These are phyloP conservation scores for Vitis rupestris DNA, from an alignment of 164 flowering plant species.

Conservation along the genomic window DNA sequence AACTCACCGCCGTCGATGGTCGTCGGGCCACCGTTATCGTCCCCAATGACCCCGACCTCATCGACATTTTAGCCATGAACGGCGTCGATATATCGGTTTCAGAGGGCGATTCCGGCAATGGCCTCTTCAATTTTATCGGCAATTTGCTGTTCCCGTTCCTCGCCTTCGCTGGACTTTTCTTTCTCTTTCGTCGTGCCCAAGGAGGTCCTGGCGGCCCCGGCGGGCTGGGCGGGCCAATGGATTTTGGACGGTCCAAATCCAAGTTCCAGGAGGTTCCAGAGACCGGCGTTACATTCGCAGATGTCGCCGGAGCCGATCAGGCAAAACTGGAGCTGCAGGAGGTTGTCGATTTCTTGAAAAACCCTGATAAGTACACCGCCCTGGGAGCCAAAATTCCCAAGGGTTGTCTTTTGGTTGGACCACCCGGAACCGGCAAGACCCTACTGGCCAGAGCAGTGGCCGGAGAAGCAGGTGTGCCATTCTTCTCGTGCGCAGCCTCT, in stretches of 20 bases:
- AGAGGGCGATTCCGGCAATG: conserved; percentile 91
- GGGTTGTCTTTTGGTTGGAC: conserved; percentile 94
- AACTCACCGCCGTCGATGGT: conserved; percentile 89
- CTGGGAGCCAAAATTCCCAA: conserved; percentile 93
- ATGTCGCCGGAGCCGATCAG: conserved; percentile 97
- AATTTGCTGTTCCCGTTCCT: conserved; percentile 77
- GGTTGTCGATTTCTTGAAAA: conserved; percentile 93
- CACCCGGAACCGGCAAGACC: conserved; percentile 96
- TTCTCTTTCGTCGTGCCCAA: conserved; percentile 79
- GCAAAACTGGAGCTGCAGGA: conserved; percentile 91
- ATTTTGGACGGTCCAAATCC: conserved; percentile 86
- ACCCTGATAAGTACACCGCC: conserved; percentile 92
- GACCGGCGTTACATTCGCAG: conserved; percentile 83
- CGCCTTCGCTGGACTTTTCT: conserved; percentile 83
- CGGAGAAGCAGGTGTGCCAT: conserved; percentile 92
- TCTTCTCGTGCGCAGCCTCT: conserved; percentile 91
- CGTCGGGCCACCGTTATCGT: conserved; percentile 79
- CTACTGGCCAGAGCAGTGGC: conserved; percentile 89
- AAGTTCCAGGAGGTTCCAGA: conserved; percentile 97
- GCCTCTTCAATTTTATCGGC: conserved; percentile 69
- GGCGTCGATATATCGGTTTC: conserved; percentile 97
- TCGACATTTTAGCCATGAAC: conserved; percentile 94
- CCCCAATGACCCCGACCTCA: conserved; percentile 91
- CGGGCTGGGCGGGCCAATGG: conserved; percentile 96
- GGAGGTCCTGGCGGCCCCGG: conserved; percentile 98